phyloP scores from a whole-genome alignment of 208 protist genomes.

The Phytomonas francai region DNA sequence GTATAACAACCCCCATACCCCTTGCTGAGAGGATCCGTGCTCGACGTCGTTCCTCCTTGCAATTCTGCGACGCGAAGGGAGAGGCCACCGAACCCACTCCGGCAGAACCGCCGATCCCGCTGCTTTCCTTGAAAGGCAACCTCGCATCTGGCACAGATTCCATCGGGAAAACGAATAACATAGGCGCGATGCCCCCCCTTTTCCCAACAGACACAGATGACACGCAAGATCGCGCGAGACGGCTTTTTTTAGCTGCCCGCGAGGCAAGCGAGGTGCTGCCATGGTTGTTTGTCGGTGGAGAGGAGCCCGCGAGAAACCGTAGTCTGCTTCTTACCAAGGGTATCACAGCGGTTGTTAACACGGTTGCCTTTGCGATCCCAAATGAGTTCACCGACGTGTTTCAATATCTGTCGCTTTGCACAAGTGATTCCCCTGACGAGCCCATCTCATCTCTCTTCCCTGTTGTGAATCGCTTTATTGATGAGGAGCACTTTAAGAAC shows the following conservation, averaged over 20 bases:
- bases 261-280: conserved; percentile 77
- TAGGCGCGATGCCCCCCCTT: too few species aligned
- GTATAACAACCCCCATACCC: not conserved
- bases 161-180: not conserved
- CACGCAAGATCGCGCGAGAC: conserved; percentile 47
- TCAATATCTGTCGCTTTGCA: conserved; percentile 69
- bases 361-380: conserved; percentile 66
- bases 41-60: not conserved
- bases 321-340: conserved; percentile 68
- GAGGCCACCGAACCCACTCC: not conserved
- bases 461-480: conserved; percentile 82
- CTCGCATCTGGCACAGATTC: too few species aligned
- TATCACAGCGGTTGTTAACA: conserved; percentile 92
- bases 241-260: conserved; percentile 42
- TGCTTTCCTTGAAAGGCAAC: not conserved
- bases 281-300: conserved; percentile 78
- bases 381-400: conserved; percentile 71
- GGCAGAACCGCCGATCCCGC: not conserved
- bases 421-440: conserved; percentile 85
- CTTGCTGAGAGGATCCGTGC: not conserved
- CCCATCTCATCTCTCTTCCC: conserved; percentile 89
- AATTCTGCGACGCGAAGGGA: not conserved
- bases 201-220: conserved; percentile 48
- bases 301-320: conserved; percentile 53
- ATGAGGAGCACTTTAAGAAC: conserved; percentile 30